phyloP scores from a whole-genome alignment of 768 basidiomycete genomes.

The Fistulinella prunicolor region DNA sequence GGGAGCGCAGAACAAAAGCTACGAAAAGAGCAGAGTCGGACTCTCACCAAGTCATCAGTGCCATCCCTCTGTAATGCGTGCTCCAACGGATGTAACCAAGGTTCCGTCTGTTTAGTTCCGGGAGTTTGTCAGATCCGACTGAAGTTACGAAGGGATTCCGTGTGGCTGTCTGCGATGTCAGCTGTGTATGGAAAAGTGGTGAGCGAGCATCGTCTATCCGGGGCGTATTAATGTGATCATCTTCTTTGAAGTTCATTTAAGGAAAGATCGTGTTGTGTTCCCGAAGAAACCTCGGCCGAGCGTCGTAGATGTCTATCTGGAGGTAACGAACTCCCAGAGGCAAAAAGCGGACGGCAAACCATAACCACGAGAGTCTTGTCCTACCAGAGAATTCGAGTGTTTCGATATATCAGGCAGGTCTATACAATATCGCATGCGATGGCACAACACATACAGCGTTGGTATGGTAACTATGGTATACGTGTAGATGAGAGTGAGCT shows the following conservation, averaged over 20 bases:
- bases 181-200: constrained; percentile 7
- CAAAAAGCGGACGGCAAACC: not conserved
- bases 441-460: constrained; percentile 11
- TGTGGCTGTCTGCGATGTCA: not conserved
- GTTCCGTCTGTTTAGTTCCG: not conserved
- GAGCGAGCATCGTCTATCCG: constrained; percentile 9
- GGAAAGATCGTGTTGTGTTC: not conserved
- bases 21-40: not conserved
- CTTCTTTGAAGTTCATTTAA: constrained; percentile 15
- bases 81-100: not conserved
- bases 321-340: too few relatives aligned
- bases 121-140: not conserved
- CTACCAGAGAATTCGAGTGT: not conserved
- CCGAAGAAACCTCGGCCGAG: not conserved
- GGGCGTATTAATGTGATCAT: not conserved
- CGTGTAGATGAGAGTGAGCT: constrained; percentile 16
- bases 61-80: not conserved
- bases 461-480: constrained; percentile 28
- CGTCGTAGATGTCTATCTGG: too few relatives aligned
- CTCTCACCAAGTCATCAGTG: not conserved
- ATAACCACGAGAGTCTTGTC: not conserved
- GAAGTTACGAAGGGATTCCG: constrained; percentile 1
- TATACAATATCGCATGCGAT: not conserved
- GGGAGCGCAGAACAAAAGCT: not conserved
- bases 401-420: constrained; percentile 5